Base-by-base conservation (phyloP, 148 eudicot genomes). In the Rhododendron griersonianum region DNA sequence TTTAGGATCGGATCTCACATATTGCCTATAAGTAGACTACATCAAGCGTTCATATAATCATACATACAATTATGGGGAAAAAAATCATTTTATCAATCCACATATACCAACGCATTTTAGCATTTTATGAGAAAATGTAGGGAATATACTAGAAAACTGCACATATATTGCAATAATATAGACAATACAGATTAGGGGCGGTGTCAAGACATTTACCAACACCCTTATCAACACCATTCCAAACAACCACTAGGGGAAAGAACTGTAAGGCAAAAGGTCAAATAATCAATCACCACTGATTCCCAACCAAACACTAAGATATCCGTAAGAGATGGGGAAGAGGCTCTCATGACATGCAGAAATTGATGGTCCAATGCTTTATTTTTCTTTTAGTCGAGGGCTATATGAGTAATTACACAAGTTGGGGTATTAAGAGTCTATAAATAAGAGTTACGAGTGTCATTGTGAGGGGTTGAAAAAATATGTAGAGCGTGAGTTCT, bases 221-320 rank as follows among this genome's bases (percentile, higher is more conserved):
- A 5, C 73, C 73, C 30, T 11, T 23, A 11, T 23, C 14, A 65
- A 25, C 25, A 23, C 85, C 92, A 95, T 55, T 14, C 61, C 19
- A 15, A 55, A 55, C 19, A 16, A 55, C 19, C 57, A 51, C 59
- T 55, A 21, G 15, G 59, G 21, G 19, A 15, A 15, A 55, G 14
- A 55, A 55, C 61, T 55, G 21, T 55, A 16, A 55, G 61, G 3
- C 61, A 55, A 3, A 55, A 55, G 5, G 61, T 55, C 61, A 55
- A 55, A 15, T 55, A 55, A 55, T 55, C 61, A 55, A 55, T 16
- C 61, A 55, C 61, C 21, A 16, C 21, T 55, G 61, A 55, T 55
- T 16, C 61, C 19, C 5, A 55, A 55, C 19, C 19, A 55, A 15
- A 55, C 61, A 55, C 61, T 55, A 55, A 55, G 61, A 55, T 15